Base-by-base conservation (phyloP, 2,329 filamentous ascomycete species). In the Ascochyta pisi region DNA sequence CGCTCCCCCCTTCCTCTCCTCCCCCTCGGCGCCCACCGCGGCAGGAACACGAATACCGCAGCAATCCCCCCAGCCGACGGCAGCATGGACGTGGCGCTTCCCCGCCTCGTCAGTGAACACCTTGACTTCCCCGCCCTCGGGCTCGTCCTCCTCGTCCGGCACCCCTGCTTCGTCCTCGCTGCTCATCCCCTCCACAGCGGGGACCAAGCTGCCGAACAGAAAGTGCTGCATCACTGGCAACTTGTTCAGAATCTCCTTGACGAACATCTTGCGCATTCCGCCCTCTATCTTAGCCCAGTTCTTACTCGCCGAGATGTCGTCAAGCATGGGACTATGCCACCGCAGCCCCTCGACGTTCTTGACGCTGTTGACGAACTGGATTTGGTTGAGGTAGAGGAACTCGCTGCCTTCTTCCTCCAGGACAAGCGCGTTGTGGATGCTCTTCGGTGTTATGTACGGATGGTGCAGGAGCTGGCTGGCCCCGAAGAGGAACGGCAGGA, bases 151-250 rank as follows among this genome's bases (percentile, higher is more conserved):
- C 48, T 82, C 82, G 80, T 77, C 75, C 10, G 77, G 78, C 9
- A 81, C 78, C 12, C 79, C 82, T 2, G 76, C 77, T 23, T 83
- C 81, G 1, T 77, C 77, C 42, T 86, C 83, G 42, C 81, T 83
- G 60, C 86, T 90, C 95, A 99, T 98, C 1, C 86, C 91, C 22
- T 91, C 86, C 0, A 83, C 86, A 0, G 94, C 92, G 0, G 91
- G 89, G 1, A 99, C 83, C 46, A 99, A 77, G 8, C 87, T 89
- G 0, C 95, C 95, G 70, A 99, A 99, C 50, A 99, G 72, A 67
- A 99, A 99, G 75, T 99, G 96, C 78, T 99, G 95, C 92, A 98
- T 98, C 39, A 99, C 94, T 0, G 95, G 95, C 51, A 99, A 75
- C 77, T 99, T 99, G 29, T 90, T 88, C 47, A 99, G 77, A 0